phyloP scores from a whole-genome alignment of 495 filamentous ascomycete genomes.

The Penicillium cinerascens region DNA sequence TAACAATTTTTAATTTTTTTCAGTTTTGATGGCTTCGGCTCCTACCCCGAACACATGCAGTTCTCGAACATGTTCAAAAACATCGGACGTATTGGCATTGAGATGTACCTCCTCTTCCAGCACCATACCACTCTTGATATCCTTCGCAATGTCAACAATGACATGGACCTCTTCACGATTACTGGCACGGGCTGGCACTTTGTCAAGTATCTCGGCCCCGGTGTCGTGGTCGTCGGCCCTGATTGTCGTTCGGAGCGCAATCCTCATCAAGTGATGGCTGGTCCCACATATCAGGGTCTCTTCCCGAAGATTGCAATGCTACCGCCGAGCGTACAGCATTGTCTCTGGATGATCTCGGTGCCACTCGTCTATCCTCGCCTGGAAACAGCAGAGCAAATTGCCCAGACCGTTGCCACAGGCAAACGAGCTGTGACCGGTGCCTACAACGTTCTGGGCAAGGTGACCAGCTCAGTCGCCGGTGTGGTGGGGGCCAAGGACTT shows the following conservation, averaged over 20 bases:
- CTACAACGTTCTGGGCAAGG: constrained; percentile 92
- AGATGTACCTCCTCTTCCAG: constrained; percentile 99
- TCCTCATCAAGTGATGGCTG: constrained; percentile 87
- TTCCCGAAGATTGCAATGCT: constrained; percentile 93
- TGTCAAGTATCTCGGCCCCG: constrained; percentile 90
- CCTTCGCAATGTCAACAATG: constrained; percentile 77
- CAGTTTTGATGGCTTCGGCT: constrained; percentile 97
- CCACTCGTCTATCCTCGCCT: constrained; percentile 88
- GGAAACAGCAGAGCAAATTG: constrained; percentile 84
- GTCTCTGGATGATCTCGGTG: constrained; percentile 89
- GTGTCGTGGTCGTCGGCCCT: constrained; percentile 82
- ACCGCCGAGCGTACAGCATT: constrained; percentile 92
- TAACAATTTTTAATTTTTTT: constrained; percentile 41
- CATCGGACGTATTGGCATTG: constrained; percentile 93
- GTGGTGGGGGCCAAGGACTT: constrained; percentile 92
- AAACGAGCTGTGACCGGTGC: constrained; percentile 94
- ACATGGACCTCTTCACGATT: constrained; percentile 91
- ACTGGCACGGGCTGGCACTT: constrained; percentile 98
- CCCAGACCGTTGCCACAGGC: constrained; percentile 85
- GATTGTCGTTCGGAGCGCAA: constrained; percentile 91
- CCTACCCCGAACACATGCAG: constrained; percentile 98
- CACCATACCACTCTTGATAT: constrained; percentile 96
- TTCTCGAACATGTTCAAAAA: constrained; percentile 96
- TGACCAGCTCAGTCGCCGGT: constrained; percentile 88
- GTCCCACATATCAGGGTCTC: constrained; percentile 93